Conservation (phyloP, 2,329 filamentous ascomycete genomes). For the Rhinocladiella similis region DNA sequence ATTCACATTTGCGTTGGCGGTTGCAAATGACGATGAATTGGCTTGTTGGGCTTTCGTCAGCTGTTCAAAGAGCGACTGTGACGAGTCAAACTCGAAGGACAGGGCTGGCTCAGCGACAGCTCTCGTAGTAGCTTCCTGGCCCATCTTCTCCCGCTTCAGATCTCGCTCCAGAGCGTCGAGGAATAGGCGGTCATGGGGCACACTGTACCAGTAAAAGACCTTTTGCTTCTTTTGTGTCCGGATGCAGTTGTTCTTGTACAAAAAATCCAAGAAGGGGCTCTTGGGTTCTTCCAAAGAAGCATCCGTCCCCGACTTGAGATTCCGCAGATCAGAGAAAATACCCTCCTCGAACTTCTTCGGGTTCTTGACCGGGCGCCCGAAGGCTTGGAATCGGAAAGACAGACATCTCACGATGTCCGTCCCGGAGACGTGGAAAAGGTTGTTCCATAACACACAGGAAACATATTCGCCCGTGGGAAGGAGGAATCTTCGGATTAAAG, state of each 20-base stretch:
- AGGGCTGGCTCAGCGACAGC: slow-evolving; percentile 95
- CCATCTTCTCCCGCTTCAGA: slow-evolving; percentile 99
- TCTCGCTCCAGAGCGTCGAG: slow-evolving; percentile 96
- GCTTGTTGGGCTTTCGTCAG: slow-evolving; percentile 99
- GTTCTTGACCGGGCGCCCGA: slow-evolving; percentile 97
- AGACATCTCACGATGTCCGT: slow-evolving; percentile 98
- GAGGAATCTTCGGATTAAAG: slow-evolving; percentile 94
- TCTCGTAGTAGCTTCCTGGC: slow-evolving; percentile 93
- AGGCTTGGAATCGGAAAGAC: slow-evolving; percentile 97
- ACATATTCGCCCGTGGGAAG: slow-evolving; percentile 98
- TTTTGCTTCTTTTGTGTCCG: slow-evolving; percentile 99
- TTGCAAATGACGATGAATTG: slow-evolving; percentile 94
- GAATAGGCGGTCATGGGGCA: slow-evolving; percentile 95
- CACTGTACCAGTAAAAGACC: slow-evolving; percentile 99
- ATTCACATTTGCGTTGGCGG: slow-evolving; percentile 65
- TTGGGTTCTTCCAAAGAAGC: slow-evolving; percentile 98
- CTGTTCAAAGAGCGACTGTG: slow-evolving; percentile 98
- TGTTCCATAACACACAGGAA: slow-evolving; percentile 97
- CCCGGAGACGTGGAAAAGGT: slow-evolving; percentile 98
- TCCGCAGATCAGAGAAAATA: slow-evolving; percentile 97
- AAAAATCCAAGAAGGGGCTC: slow-evolving; percentile 95
- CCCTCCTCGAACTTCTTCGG: slow-evolving; percentile 99
- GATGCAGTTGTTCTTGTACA: slow-evolving; percentile 99
- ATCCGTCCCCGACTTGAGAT: slow-evolving; percentile 97
- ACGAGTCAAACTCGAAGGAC: slow-evolving; percentile 99